Percentiles rank a stretch among this genome's conserved stretches.
phyloP scores from a whole-genome alignment of 768 basidiomycete genomes.

The Leccinum boreale region DNA sequence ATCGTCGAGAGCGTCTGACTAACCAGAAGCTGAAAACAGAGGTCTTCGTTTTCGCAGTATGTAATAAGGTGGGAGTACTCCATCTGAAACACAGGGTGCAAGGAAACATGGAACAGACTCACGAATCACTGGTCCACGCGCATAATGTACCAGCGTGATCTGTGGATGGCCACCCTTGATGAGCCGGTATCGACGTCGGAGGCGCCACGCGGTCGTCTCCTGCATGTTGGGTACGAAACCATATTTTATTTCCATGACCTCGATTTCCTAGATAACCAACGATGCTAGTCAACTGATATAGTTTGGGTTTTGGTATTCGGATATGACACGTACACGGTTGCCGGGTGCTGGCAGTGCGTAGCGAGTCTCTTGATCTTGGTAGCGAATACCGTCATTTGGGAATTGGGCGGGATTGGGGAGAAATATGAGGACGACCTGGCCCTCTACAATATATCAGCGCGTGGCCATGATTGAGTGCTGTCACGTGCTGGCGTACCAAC shows the following conservation, averaged over 20 bases:
- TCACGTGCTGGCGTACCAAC: conserved; percentile 42
- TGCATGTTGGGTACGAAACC: conserved; percentile 70
- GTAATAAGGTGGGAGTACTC: conserved; percentile 6
- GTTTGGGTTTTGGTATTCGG: not conserved
- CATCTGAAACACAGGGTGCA: conserved; percentile 20
- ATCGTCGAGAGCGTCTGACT: not conserved
- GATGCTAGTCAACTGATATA: not conserved
- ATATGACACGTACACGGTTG: conserved; percentile 47
- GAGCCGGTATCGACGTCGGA: conserved; percentile 70
- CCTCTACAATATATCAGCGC: conserved; percentile 42
- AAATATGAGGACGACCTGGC: conserved; percentile 64
- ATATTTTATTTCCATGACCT: conserved; percentile 67
- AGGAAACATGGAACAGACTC: conserved; percentile 30
- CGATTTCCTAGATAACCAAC: conserved; percentile 56
- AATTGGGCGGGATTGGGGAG: conserved; percentile 56
- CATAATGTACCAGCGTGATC: conserved; percentile 75
- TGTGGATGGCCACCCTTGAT: conserved; percentile 69
- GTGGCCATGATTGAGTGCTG: not conserved
- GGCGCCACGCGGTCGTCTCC: conserved; percentile 63
- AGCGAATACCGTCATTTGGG: conserved; percentile 76
- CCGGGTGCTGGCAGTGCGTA: conserved; percentile 47
- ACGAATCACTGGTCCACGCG: conserved; percentile 62
- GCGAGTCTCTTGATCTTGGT: conserved; percentile 67
- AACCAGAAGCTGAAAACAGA: not conserved
- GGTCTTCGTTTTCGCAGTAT: not conserved